Evolutionary conservation across 2,329 filamentous ascomycete genomes (phyloP), one percentile per base, ranked within the genome.

Genomic region (Thermoascus crustaceus): DNA sequence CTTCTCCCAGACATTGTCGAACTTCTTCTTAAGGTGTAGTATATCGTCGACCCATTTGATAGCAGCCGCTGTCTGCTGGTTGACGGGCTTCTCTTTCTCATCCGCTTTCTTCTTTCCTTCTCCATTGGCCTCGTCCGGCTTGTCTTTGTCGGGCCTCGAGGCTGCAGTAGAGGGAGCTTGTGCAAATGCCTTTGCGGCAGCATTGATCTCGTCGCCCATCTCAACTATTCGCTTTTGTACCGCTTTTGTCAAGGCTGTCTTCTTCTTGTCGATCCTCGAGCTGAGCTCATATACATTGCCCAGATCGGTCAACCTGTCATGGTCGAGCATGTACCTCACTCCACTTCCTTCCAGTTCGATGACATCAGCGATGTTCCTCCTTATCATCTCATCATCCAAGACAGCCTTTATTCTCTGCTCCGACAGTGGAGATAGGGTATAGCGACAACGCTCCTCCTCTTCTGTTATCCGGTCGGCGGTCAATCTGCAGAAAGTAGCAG

Each of bases 21-120:
- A 96, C 54, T 91, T 93, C 48, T 83, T 80, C 60, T 96, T 95
- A 18, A 98, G 68, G 11, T 65, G 63, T 31, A 98, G 67, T 2
- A 96, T 84, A 49, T 94, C 87, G 49, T 94, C 85, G 2, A 96
- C 89, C 91, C 91, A 98, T 51, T 84, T 85, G 49, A 96, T 82
- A 0, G 91, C 91, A 2, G 87, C 83, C 0, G 78, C 75, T 1
- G 91, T 96, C 53, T 88, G 82, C 55, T 86, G 82, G 18, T 85
- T 88, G 5, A 80, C 67, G 1, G 75, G 66, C 40, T 67, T 75
- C 23, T 73, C 54, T 52, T 38, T 72, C 55, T 47, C 59, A 44
- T 54, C 68, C 16, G 62, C 66, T 20, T 72, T 73, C 13, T 70
- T 58, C 38, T 67, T 68, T 5, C 71, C 69, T 2, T 61, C 71